Evolutionary conservation across 2,329 filamentous ascomycete genomes (phyloP), one percentile per base, ranked within the genome.

Genomic region (Pseudocercospora pini-densiflorae): DNA sequence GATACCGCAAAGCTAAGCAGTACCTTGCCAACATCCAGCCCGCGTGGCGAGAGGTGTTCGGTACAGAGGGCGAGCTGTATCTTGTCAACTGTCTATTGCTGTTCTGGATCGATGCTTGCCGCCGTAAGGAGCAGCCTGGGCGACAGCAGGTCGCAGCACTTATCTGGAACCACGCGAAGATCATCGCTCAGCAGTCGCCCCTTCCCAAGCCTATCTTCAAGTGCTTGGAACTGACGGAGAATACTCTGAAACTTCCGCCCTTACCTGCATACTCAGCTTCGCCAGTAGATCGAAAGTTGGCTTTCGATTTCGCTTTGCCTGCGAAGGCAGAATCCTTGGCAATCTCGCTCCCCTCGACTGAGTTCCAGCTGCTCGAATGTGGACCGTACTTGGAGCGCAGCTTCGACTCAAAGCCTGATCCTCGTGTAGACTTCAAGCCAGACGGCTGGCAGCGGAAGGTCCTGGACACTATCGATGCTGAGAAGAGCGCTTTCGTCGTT

Each of bases 361-460:
- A 89, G 19, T 92, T 93, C 67, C 90, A 93, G 73, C 80, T 93
- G 10, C 77, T 86, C 8, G 82, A 91, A 73, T 90, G 87, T 58
- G 91, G 90, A 0, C 90, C 91, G 0, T 93, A 91, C 73, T 85
- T 94, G 77, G 90, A 93, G 72, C 84, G 91, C n/a, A 88, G 85
- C 70, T 90, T 93, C 72, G 89, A 91, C 72, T 89, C 90, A 0
- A 81, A 81, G 12, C 85, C 87, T 0, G 92, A 94, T 75, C 68
- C 82, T n/a, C 86, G 92, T 66, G 90, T 92, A 0, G 84, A 84
- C 1, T 94, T 94, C 74, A 79, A 89, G 4, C 91, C 92, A 1
- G 91, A 94, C 79, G 86, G 85, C 2, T 94, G 91, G 92, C 91
- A 94, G 77, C 81, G 89, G 63, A 82, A 87, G 43, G 91, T 94